Conservation (phyloP, 192 early-diverging fungal species). For the Entomortierella lignicola region DNA sequence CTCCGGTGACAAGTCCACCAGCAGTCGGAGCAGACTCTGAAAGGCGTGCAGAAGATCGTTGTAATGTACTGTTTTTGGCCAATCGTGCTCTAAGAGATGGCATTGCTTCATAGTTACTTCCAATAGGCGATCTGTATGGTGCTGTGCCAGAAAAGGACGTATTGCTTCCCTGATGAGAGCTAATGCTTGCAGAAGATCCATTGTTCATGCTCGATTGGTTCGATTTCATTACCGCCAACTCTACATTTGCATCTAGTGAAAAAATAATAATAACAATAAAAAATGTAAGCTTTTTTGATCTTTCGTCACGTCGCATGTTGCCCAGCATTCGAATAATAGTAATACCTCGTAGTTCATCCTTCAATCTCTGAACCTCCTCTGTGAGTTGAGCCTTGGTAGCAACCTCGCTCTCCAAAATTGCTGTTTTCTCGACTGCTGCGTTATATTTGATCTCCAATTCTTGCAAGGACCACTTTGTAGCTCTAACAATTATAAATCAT, state of each 20-base stretch:
- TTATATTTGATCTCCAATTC: conserved; percentile 80
- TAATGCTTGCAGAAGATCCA: conserved; percentile 25
- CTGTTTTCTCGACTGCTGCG: conserved; percentile 75
- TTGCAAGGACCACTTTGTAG: conserved; percentile 72
- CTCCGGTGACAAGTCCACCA: neutral
- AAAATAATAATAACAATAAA: neutral
- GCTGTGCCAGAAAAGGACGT: conserved; percentile 14
- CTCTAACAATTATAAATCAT: conserved; percentile 53
- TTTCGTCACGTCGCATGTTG: neutral
- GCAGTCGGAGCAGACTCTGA: neutral
- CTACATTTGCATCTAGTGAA: conserved; percentile 62
- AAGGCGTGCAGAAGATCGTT: conserved; percentile 28
- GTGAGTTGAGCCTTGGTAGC: conserved; percentile 73
- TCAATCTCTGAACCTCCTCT: conserved; percentile 80
- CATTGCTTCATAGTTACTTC: conserved; percentile 51
- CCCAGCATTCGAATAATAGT: neutral
- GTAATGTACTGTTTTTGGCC: conserved; percentile 30
- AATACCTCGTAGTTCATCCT: conserved; percentile 76
- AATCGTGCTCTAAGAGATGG: conserved; percentile 42
- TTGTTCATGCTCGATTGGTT: conserved; percentile 49
- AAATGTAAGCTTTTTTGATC: neutral
- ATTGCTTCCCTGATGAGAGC: conserved; percentile 21
- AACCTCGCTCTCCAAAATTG: conserved; percentile 74
- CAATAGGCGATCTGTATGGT: conserved; percentile 19
- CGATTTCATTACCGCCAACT: conserved; percentile 64